A percentile compares a stretch with the other conserved stretches of the same genome.
Evolutionary conservation across 2,329 filamentous ascomycete genomes (phyloP).

Genomic region (Juglanconis oblonga): DNA sequence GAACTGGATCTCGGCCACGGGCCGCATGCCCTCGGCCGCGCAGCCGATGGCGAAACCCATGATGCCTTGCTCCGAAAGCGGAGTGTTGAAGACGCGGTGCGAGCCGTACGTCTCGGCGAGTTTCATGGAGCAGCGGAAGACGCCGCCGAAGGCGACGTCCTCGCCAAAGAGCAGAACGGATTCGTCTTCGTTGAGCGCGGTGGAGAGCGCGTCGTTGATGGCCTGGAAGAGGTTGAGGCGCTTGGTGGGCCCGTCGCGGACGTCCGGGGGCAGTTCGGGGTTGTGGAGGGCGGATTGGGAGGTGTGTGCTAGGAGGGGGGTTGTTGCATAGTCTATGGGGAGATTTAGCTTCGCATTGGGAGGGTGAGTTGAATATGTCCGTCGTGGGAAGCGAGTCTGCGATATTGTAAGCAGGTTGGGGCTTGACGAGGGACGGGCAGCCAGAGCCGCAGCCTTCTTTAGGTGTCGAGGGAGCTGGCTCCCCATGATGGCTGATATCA

Average conservation of each 20-base stretch:
- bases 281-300: constrained; percentile 68
- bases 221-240: constrained; percentile 93
- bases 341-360: constrained; percentile 71
- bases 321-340: constrained; percentile 82
- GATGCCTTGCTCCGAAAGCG: constrained; percentile 66
- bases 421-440: constrained; percentile 10
- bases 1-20: constrained; percentile 72
- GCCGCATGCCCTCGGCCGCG: constrained; percentile 64
- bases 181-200: constrained; percentile 79
- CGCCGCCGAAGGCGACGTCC: constrained; percentile 85
- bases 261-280: constrained; percentile 65
- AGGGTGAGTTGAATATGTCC: constrained; percentile 52
- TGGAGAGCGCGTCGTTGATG: constrained; percentile 84
- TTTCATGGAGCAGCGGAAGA: constrained; percentile 67
- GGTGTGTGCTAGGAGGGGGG: constrained; percentile 76
- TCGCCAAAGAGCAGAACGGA: constrained; percentile 91
- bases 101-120: constrained; percentile 65
- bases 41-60: constrained; percentile 67
- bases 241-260: constrained; percentile 69
- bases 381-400: constrained; percentile 18
- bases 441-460: constrained; percentile 14
- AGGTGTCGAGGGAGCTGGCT: constrained; percentile 7
- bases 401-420: constrained; percentile 17
- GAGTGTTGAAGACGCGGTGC: constrained; percentile 69
- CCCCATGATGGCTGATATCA: constrained; percentile 2